These are phyloP conservation scores for Paracamarosporium sp. DNA, from an alignment of 2,329 filamentous ascomycete genomes.

Conservation along the genomic window DNA sequence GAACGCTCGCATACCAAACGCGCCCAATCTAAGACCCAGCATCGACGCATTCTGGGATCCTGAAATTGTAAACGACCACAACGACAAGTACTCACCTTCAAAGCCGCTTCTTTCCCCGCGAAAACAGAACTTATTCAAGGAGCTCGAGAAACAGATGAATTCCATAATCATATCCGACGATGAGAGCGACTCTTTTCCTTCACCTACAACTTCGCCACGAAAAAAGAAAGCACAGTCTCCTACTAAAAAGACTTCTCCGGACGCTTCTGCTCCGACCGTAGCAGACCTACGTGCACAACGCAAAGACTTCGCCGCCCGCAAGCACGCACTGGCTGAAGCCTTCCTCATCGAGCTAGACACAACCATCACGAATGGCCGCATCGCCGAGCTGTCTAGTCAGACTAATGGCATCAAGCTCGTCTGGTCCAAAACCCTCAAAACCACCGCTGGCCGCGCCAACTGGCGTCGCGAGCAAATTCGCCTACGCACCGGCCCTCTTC, in stretches of 20 bases:
- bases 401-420: conserved; percentile 75
- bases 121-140: conserved; percentile 43
- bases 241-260: conserved; percentile 11
- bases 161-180: conserved; percentile 27
- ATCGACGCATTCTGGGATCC: conserved; percentile 48
- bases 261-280: conserved; percentile 15
- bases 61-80: conserved; percentile 44
- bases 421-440: conserved; percentile 81
- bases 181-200: conserved; percentile 30
- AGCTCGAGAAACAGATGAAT: conserved; percentile 35
- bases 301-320: conserved; percentile 68
- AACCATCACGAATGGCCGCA: conserved; percentile 66
- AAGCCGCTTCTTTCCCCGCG: conserved; percentile 43
- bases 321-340: conserved; percentile 66
- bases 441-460: conserved; percentile 71
- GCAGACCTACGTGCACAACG: conserved; percentile 37
- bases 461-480: conserved; percentile 56
- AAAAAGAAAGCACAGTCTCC: conserved; percentile 26
- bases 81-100: conserved; percentile 43
- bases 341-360: conserved; percentile 76
- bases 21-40: conserved; percentile 39
- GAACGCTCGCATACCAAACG: conserved; percentile 36
- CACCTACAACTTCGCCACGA: conserved; percentile 27
- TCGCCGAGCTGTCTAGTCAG: conserved; percentile 63
- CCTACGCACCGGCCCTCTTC: conserved; percentile 31